Percentiles rank a stretch among this genome's conserved stretches.
phyloP scores from a whole-genome alignment of 225 moss, liverwort and hornwort genomes.

The Takakia lepidozioides region DNA sequence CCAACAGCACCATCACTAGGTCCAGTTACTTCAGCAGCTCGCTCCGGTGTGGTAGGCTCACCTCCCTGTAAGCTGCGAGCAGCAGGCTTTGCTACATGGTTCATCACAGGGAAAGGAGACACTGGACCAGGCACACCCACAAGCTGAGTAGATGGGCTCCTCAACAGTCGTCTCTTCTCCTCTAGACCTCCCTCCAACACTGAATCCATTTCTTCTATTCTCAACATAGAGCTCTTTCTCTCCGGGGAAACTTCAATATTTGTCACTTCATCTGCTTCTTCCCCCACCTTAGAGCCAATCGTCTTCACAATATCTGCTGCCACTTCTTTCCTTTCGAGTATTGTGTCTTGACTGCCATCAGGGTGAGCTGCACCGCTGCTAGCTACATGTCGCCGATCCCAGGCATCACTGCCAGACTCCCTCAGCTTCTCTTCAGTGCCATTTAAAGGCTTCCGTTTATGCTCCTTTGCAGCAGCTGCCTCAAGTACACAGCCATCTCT shows the following conservation, averaged over 20 bases:
- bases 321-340: slow-evolving; percentile 37
- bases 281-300: slow-evolving; percentile 29
- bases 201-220: slow-evolving; percentile 31
- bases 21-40: slow-evolving; percentile 56
- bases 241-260: slow-evolving; percentile 24
- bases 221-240: slow-evolving; percentile 22
- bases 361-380: slow-evolving; percentile 23
- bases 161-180: too few relatives aligned
- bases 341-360: slow-evolving; percentile 36
- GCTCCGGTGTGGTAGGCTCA: slow-evolving; percentile 61
- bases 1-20: slow-evolving; percentile 61
- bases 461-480: too few relatives aligned
- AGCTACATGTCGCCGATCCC: slow-evolving; percentile 36
- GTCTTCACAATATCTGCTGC: slow-evolving; percentile 22
- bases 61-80: too few relatives aligned
- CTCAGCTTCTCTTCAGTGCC: too few relatives aligned
- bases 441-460: too few relatives aligned
- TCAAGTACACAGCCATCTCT: too few relatives aligned
- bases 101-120: slow-evolving; percentile 2
- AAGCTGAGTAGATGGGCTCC: too few relatives aligned
- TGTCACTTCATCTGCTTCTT: slow-evolving; percentile 37
- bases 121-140: slow-evolving; percentile 1
- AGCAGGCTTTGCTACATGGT: slow-evolving; percentile 40
- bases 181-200: slow-evolving; percentile 23
- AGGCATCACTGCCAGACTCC: slow-evolving; percentile 20